Base-by-base conservation (phyloP, 192 early-diverging fungal species). In the Funneliformis geosporum region DNA sequence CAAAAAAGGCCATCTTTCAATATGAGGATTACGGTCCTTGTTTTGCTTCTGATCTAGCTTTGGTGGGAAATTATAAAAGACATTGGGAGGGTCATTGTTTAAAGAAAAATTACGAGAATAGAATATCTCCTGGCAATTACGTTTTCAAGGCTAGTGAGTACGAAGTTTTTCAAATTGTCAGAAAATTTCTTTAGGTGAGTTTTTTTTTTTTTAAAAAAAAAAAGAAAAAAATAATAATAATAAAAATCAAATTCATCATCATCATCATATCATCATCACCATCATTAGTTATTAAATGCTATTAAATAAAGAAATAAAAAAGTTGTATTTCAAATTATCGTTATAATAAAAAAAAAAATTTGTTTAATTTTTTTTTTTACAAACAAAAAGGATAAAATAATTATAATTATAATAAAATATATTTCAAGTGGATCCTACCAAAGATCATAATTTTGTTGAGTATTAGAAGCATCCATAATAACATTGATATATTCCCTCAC, bases 151-250 rank as follows among this genome's bases (percentile, higher is more conserved):
- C 40, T 6, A 42, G 40, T 8, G 67, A 69, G 8, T 69, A 69
- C 38, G 67, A 69, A 69, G 67, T 69, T 33, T 69, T 69, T 69
- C 67, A 69, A 69, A 69, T 69, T 11, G 67, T 69, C 21, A 42
- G 40, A 69, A 69, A 69, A 33, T 69, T n/a, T 60, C 59, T 60
- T 60, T n/a, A n/a, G 59, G 16, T n/a, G 5, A n/a, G 33, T 33
- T 33, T 33, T 33, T 33, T 33, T 33, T 33, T 33, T 33, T 33
- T 33, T 33, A 2, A 2, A 2, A 33, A 33, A 33, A 33, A 33
- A 33, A 33, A 33, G 2, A 33, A 33, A 33, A 2, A 33, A 33
- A 0, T 33, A n/a, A n/a, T n/a, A n/a, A n/a, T n/a, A n/a, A n/a
- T n/a, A n/a, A n/a, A n/a, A n/a, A n/a, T n/a, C n/a, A n/a, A n/a